These are phyloP conservation scores for Taphrina sp. DNA, from an alignment of 1,139 yeast genomes.

Conservation along the genomic window DNA sequence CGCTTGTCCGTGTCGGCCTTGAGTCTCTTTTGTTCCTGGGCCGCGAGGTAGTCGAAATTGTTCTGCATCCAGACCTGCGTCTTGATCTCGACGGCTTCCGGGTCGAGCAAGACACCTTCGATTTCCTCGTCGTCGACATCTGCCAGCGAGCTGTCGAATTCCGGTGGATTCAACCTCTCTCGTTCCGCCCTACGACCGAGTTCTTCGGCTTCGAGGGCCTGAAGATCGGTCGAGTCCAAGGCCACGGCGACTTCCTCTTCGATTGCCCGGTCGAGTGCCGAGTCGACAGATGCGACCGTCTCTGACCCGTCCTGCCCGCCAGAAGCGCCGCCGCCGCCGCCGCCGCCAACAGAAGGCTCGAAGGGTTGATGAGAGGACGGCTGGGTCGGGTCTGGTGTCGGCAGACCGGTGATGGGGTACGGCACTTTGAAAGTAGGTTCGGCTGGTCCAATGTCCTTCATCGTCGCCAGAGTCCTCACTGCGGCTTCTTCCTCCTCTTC, in stretches of 20 bases:
- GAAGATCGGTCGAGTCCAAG: conserved; percentile 49
- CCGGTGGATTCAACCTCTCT: conserved; percentile 53
- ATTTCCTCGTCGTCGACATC: conserved; percentile 84
- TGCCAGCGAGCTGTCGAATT: conserved; percentile 58
- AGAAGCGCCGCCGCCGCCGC: neutral
- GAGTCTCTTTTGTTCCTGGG: conserved; percentile 79
- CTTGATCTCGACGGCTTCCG: conserved; percentile 66
- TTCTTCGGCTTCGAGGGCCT: conserved; percentile 18
- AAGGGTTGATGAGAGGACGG: conserved; percentile 35
- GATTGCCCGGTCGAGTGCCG: conserved; percentile 21
- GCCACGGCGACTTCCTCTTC: conserved; percentile 51
- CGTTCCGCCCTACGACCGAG: conserved; percentile 35
- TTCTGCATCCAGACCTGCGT: conserved; percentile 84
- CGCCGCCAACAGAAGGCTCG: neutral
- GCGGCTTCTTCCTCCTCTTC: conserved; percentile 27
- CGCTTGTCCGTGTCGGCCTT: conserved; percentile 80
- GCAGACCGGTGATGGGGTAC: conserved; percentile 6
- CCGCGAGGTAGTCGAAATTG: conserved; percentile 79
- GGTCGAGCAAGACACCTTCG: conserved; percentile 57
- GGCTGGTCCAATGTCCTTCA: conserved; percentile 14
- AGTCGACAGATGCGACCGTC: neutral
- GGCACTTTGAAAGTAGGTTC: conserved; percentile 18
- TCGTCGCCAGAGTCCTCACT: conserved; percentile 18
- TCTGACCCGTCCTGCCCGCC: neutral
- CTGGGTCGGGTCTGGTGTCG: conserved; percentile 17